Conservation (phyloP, 768 basidiomycete genomes). For the Calocybe gangraenosa region DNA sequence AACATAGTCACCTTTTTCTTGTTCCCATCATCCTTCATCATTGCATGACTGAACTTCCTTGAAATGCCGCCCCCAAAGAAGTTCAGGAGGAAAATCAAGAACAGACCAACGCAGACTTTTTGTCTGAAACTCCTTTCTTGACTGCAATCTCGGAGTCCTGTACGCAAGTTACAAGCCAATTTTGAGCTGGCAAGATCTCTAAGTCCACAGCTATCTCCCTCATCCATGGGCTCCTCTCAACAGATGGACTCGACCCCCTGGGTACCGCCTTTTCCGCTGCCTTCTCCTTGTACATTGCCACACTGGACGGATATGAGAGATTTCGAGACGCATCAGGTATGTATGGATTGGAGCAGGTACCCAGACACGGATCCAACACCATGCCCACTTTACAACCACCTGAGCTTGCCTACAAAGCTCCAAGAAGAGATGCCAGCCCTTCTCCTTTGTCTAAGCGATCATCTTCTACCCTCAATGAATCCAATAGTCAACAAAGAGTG, state of each 20-base stretch:
- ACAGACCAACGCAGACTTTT: too few species aligned
- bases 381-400: background rate
- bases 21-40: too few species aligned
- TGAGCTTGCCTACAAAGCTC: background rate
- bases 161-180: background rate
- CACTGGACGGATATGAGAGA: background rate
- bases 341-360: background rate
- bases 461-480: background rate
- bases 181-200: background rate
- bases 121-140: background rate
- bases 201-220: background rate
- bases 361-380: background rate
- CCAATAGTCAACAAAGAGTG: background rate
- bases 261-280: background rate
- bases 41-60: too few species aligned
- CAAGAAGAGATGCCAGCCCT: background rate
- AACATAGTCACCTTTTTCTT: too few species aligned
- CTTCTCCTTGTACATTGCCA: background rate
- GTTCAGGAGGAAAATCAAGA: background rate
- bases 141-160: background rate
- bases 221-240: background rate
- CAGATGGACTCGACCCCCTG: background rate
- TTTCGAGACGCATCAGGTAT: background rate
- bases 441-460: conserved; percentile 3
- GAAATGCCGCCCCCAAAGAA: too few species aligned